Base-by-base conservation (phyloP, 108 stramenopile genomes). In the Skeletonema tropicum region DNA sequence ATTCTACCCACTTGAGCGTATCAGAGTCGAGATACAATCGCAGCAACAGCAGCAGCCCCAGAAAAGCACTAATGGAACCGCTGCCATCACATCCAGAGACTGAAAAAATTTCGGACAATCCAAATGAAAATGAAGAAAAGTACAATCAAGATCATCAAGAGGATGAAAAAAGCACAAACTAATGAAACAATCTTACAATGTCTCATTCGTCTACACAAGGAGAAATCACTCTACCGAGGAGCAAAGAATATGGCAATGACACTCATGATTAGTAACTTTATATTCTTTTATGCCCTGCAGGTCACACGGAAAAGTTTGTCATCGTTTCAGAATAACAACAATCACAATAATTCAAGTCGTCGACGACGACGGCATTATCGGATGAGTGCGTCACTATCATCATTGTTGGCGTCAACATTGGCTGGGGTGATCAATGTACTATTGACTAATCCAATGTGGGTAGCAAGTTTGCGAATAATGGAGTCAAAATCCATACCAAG, bases 371-470 rank as follows among this genome's bases (percentile, higher is more conserved):
- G 41, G 29, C 2, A 25, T 59, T 39, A 25, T 59, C 52, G 46
- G 38, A 15, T 15, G 17, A 29, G 19, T 36, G 12, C 11, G 39
- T 41, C 39, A 41, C 39, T 41, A 3, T 10, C 39, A 10, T 87
- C 88, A 36, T 70, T 94, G 10, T 13, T 90, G 31, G 60, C 91
- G 5, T 90, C 88, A 21, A 82, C 86, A 35, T 23, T 92, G 45
- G 91, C 91, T 4, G 94, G 94, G 6, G 68, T 83, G 17, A 71
- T 89, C 59, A 94, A 94, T 70, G 94, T 94, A 21, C 46, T 91
- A 15, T 23, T 90, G 4, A 92, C 91, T n/a, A 94, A 94, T 70
- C 94, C 94, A 17, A 49, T 94, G 6, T 94, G 94, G 94, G 94
- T 94, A 5, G 87, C 87, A 26, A 91, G 89, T 62, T 71, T 94